A percentile compares a stretch with the other conserved stretches of the same genome.
Evolutionary conservation across 2,329 filamentous ascomycete genomes (phyloP).

Genomic region (Xylariaceae sp.): DNA sequence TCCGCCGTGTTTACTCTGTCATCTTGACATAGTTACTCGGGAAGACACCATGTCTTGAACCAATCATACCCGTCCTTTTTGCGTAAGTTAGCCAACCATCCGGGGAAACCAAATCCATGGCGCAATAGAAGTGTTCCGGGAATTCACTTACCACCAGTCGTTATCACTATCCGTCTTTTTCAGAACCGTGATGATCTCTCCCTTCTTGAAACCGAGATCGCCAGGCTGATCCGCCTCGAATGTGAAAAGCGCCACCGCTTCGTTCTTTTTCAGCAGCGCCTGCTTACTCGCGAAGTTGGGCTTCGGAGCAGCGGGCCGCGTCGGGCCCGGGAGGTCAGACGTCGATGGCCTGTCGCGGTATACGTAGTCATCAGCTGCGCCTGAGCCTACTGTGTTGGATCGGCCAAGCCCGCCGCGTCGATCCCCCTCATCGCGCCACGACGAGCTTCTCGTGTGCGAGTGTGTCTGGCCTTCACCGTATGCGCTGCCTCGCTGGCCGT

Average conservation of each 20-base stretch:
- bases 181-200: conserved; percentile 87
- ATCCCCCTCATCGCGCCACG: conserved; percentile 73
- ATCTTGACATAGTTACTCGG: conserved; percentile 74
- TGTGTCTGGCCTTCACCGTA: conserved; percentile 38
- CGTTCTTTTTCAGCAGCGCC: conserved; percentile 58
- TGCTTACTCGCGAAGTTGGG: conserved; percentile 67
- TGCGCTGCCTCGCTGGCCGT: conserved; percentile 64
- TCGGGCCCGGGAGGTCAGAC: conserved; percentile 56
- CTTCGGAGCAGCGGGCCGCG: conserved; percentile 80
- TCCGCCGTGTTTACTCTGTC: conserved; percentile 34
- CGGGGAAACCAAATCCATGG: not conserved
- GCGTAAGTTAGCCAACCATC: not conserved
- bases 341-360: conserved; percentile 25
- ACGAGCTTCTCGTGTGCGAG: conserved; percentile 50
- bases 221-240: conserved; percentile 93
- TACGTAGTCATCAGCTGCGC: conserved; percentile 45
- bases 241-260: conserved; percentile 85
- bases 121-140: not conserved
- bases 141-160: conserved; percentile 75
- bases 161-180: conserved; percentile 92
- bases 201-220: conserved; percentile 94
- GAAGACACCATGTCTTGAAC: conserved; percentile 82
- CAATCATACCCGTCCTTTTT: conserved; percentile 77
- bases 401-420: conserved; percentile 43
- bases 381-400: conserved; percentile 47